Evolutionary conservation across 768 basidiomycete species (phyloP).

Genomic region (Podaxis rugospora): DNA sequence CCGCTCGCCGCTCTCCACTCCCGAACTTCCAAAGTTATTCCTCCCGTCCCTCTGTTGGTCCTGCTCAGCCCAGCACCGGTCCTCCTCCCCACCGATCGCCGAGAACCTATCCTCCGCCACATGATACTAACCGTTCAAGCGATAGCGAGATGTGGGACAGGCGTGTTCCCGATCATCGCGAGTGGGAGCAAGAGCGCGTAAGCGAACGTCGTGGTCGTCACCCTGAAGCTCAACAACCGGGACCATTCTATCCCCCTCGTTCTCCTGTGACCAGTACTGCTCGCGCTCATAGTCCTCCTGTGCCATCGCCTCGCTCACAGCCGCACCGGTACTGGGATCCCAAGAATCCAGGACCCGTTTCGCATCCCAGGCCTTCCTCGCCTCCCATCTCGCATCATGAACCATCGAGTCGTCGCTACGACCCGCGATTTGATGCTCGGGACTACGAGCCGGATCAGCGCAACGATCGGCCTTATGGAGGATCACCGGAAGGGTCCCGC

Average conservation of each 20-base stretch:
- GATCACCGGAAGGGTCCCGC: conserved; percentile 43
- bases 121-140: conserved; percentile 40
- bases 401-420: conserved; percentile 50
- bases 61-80: conserved; percentile 40
- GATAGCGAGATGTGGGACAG: conserved; percentile 61
- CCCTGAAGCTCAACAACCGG: conserved; percentile 26
- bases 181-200: conserved; percentile 42
- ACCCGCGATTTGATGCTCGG: conserved; percentile 53
- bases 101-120: conserved; percentile 46
- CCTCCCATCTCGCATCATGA: conserved; percentile 25
- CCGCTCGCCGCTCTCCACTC: conserved; percentile 51
- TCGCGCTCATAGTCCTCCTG: conserved; percentile 47
- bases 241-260: conserved; percentile 35
- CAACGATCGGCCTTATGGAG: conserved; percentile 30
- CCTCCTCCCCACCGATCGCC: conserved; percentile 55
- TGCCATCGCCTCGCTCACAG: conserved; percentile 58
- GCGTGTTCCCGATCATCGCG: conserved; percentile 42
- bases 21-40: conserved; percentile 46
- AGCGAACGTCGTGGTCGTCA: conserved; percentile 40
- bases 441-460: conserved; percentile 40
- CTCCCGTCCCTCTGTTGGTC: conserved; percentile 46
- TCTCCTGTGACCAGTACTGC: conserved; percentile 30
- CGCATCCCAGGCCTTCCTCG: conserved; percentile 25
- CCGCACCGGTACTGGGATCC: conserved; percentile 57
- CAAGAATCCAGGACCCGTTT: conserved; percentile 39